Conservation (phyloP, 306 rosid genomes). For the Prunus persica region DNA sequence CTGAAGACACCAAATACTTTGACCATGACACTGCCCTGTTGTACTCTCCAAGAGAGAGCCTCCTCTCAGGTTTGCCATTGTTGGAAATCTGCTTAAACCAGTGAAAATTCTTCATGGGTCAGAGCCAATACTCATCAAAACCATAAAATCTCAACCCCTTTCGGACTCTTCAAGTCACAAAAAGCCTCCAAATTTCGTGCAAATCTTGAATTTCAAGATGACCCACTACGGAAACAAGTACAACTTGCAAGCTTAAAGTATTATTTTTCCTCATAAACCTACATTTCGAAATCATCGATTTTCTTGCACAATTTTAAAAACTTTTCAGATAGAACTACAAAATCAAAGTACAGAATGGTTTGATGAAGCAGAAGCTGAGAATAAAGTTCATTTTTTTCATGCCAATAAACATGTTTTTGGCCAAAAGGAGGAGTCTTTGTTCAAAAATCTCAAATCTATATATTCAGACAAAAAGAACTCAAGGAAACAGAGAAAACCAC, state of each 20-base stretch:
- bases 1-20: constrained; percentile 77
- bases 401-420: background rate
- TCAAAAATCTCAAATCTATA: constrained; percentile 1
- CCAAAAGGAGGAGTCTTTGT: background rate
- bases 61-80: constrained; percentile 49
- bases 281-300: constrained; percentile 35
- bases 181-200: background rate
- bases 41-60: constrained; percentile 78
- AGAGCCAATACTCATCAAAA: constrained; percentile 27
- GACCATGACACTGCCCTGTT: constrained; percentile 95
- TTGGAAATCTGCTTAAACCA: constrained; percentile 55
- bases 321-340: background rate
- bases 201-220: constrained; percentile 18
- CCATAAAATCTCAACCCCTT: constrained; percentile 34
- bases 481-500: constrained; percentile 14
- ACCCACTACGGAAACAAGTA: constrained; percentile 23
- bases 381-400: background rate
- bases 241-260: constrained; percentile 1
- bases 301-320: background rate
- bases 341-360: constrained; percentile 4
- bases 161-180: constrained; percentile 13
- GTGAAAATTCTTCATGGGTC: constrained; percentile 57
- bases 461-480: constrained; percentile 9
- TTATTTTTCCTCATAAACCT: constrained; percentile 26
- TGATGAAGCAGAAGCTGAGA: background rate